Evolutionary conservation across 2,329 filamentous ascomycete species (phyloP).

Genomic region (Trichoderma sp.): DNA sequence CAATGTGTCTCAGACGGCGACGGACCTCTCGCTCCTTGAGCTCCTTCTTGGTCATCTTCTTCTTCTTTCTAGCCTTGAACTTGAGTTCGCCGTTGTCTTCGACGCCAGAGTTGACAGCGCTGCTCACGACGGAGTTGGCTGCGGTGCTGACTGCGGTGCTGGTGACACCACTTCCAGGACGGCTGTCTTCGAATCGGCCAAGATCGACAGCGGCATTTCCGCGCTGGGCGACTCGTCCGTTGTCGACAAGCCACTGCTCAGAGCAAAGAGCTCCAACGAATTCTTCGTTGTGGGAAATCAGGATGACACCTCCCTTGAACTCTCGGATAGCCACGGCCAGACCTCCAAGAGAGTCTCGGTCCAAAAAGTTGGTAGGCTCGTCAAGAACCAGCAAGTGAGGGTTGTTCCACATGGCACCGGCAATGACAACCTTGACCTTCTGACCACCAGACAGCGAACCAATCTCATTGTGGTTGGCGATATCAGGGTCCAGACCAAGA

Average conservation of each 20-base stretch:
- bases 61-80: conserved; percentile 91
- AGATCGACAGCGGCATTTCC: conserved; percentile 73
- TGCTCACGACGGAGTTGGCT: conserved; percentile 58
- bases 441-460: conserved; percentile 94
- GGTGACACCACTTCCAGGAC: conserved; percentile 61
- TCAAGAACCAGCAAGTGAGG: conserved; percentile 95
- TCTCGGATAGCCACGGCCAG: conserved; percentile 97
- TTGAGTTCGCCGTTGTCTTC: conserved; percentile 82
- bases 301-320: conserved; percentile 97
- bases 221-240: conserved; percentile 84
- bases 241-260: conserved; percentile 93
- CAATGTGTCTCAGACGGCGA: conserved; percentile 81
- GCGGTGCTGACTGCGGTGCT: conserved; percentile 63
- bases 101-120: conserved; percentile 74
- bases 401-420: conserved; percentile 98
- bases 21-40: conserved; percentile 90
- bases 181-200: conserved; percentile 85
- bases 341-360: conserved; percentile 94
- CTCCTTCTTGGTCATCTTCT: conserved; percentile 98
- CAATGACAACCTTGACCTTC: conserved; percentile 98
- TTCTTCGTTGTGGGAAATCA: conserved; percentile 99
- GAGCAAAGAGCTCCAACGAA: conserved; percentile 95
- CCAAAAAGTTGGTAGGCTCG: conserved; percentile 99
- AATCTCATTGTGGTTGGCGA: conserved; percentile 98
- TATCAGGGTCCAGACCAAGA: conserved; percentile 92